phyloP scores from a whole-genome alignment of 805 yeast species.

The Candida rishiriensis region DNA sequence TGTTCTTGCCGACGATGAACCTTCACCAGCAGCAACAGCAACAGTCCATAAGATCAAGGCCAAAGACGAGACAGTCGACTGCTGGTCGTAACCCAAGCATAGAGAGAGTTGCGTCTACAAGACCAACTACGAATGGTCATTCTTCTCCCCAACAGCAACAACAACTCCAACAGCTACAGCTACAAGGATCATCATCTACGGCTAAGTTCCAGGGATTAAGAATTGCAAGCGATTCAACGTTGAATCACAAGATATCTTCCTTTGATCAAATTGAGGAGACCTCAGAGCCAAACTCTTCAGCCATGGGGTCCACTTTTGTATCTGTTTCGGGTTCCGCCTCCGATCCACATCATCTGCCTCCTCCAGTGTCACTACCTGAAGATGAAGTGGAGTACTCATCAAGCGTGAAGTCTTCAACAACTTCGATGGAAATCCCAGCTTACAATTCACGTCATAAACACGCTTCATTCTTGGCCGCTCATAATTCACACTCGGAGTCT shows the following conservation, averaged over 20 bases:
- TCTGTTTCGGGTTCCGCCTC: constrained; percentile 1
- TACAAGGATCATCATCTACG: no score
- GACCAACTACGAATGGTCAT: background rate
- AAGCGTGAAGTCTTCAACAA: constrained; percentile 23
- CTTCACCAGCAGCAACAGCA: constrained; percentile 20
- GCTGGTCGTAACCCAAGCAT: no score
- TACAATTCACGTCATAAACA: constrained; percentile 4
- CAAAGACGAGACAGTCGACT: background rate
- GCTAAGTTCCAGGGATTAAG: no score
- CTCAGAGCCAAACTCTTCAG: no score
- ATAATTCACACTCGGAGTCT: constrained; percentile 3
- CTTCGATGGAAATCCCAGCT: constrained; percentile 29
- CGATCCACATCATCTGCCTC: background rate
- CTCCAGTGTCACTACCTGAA: background rate
- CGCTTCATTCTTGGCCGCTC: background rate
- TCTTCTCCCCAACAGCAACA: background rate
- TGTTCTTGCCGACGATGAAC: constrained; percentile 49
- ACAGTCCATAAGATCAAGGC: constrained; percentile 1
- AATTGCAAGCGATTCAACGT: no score
- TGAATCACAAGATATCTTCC: no score
- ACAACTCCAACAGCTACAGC: constrained; percentile 1
- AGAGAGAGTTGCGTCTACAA: background rate
- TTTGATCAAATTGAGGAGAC: no score
- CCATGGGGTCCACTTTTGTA: no score
- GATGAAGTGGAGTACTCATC: constrained; percentile 17